A percentile compares a stretch with the other conserved stretches of the same genome.
Conservation (phyloP, 1,284 basidiomycete genomes). For the Vanrija pseudolonga region DNA sequence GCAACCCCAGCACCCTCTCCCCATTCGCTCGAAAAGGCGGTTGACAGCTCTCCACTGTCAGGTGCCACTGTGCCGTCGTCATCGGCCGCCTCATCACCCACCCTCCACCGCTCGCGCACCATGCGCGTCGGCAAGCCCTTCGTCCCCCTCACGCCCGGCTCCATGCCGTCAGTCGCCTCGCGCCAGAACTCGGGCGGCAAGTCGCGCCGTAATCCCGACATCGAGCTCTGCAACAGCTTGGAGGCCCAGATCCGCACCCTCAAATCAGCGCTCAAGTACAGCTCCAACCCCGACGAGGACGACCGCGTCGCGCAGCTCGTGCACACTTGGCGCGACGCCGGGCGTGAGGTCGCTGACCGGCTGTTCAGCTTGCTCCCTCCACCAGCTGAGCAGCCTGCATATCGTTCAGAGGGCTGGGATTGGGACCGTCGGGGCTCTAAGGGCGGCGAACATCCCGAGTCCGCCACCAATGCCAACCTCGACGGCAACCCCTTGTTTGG, state of each 20-base stretch:
- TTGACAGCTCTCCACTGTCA: too few species aligned
- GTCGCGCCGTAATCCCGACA: not conserved
- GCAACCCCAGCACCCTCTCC: not conserved
- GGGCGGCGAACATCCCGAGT: not conserved
- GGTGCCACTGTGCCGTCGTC: not conserved
- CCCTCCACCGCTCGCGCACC: not conserved
- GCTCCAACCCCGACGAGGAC: slow-evolving; percentile 25
- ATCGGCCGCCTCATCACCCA: not conserved
- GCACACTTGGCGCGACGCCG: slow-evolving; percentile 37
- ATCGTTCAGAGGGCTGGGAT: not conserved
- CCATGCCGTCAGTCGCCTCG: not conserved
- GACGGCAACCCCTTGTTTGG: slow-evolving; percentile 27
- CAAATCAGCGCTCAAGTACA: slow-evolving; percentile 32
- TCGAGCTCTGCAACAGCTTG: slow-evolving; percentile 15
- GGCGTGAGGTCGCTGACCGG: slow-evolving; percentile 38
- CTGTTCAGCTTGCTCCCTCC: slow-evolving; percentile 30
- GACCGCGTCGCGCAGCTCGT: slow-evolving; percentile 26
- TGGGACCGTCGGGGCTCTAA: slow-evolving; percentile 6
- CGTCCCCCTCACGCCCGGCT: slow-evolving; percentile 20
- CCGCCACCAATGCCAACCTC: not conserved
- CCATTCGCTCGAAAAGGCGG: not conserved
- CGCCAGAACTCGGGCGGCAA: not conserved
- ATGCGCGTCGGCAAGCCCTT: slow-evolving; percentile 20
- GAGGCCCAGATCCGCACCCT: slow-evolving; percentile 27
- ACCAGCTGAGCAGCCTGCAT: slow-evolving; percentile 7